Evolutionary conservation across 1,139 yeast species (phyloP).

Genomic region (Pichia terricola): DNA sequence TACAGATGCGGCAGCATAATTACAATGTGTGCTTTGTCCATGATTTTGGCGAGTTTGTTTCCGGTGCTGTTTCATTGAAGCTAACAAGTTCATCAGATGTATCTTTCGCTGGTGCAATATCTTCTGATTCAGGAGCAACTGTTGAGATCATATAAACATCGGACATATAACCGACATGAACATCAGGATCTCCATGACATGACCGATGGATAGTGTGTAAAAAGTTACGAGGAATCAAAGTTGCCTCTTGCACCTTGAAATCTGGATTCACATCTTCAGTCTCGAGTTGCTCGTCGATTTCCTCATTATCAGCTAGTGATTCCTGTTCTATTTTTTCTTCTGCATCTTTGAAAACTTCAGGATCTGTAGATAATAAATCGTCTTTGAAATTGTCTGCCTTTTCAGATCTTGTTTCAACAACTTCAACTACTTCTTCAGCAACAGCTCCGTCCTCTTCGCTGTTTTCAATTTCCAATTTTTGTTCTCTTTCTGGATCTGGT

Average conservation of each 20-base stretch:
- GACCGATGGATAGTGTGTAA: constrained; percentile 11
- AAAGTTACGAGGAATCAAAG: constrained; percentile 11
- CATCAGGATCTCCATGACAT: constrained; percentile 13
- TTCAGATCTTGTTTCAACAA: background rate
- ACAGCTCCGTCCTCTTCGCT: background rate
- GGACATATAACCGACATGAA: constrained; percentile 12
- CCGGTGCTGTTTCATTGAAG: too few species aligned
- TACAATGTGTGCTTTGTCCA: constrained; percentile 10
- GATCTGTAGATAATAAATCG: constrained; percentile 8
- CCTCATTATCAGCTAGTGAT: background rate
- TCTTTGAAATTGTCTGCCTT: background rate
- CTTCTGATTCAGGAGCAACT: background rate
- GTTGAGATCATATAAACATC: constrained; percentile 4
- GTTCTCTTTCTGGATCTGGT: background rate
- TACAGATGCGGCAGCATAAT: too few species aligned
- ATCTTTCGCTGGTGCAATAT: background rate
- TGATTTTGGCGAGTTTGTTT: constrained; percentile 1
- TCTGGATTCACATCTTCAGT: constrained; percentile 2
- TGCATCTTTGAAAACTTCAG: constrained; percentile 9
- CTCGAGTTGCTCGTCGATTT: background rate
- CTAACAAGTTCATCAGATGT: background rate
- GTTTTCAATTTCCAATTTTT: background rate
- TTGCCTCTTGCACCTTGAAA: constrained; percentile 8
- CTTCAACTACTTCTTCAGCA: background rate
- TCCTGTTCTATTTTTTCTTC: background rate